Conservation (phyloP, 495 filamentous ascomycete species). For the Aspergillus haitiensis region DNA sequence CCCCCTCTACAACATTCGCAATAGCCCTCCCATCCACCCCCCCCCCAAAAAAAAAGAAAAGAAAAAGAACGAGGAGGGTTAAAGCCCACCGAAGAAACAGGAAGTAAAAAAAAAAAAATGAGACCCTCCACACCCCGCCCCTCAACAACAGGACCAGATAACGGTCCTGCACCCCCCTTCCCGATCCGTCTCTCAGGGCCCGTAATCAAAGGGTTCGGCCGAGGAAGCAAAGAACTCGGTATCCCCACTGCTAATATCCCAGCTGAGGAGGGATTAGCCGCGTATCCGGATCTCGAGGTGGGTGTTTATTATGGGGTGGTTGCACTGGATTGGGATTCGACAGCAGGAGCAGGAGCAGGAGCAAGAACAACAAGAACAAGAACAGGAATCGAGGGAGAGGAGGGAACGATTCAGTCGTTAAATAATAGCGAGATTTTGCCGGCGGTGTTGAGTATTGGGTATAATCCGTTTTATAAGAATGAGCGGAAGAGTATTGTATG, state of each 20-base stretch:
- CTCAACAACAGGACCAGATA: constrained; percentile 63
- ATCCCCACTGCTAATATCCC: constrained; percentile 98
- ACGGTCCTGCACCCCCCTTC: constrained; percentile 73
- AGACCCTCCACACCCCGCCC: constrained; percentile 53
- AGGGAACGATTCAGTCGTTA: constrained; percentile 22
- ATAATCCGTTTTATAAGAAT: constrained; percentile 94
- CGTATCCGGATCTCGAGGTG: constrained; percentile 65
- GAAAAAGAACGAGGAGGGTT: too few species aligned
- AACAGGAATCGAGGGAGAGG: background rate
- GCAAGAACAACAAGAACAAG: background rate
- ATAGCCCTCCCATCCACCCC: too few species aligned
- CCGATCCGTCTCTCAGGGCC: constrained; percentile 77
- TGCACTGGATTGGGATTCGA: constrained; percentile 50
- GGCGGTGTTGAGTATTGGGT: constrained; percentile 94
- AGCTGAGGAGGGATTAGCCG: constrained; percentile 64
- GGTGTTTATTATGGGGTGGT: constrained; percentile 95
- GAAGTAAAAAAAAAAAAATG: constrained; percentile 27
- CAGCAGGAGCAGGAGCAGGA: background rate
- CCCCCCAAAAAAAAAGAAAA: too few species aligned
- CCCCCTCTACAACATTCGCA: constrained; percentile 9
- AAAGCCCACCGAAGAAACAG: constrained; percentile 3
- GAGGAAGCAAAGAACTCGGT: constrained; percentile 90
- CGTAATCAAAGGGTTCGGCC: constrained; percentile 90
- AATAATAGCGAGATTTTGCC: constrained; percentile 56
- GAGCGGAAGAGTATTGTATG: constrained; percentile 66